A percentile compares a stretch with the other conserved stretches of the same genome.
These are phyloP conservation scores for Epichloe aotearoae DNA, from an alignment of 2,329 filamentous ascomycete species.

Conservation along the genomic window DNA sequence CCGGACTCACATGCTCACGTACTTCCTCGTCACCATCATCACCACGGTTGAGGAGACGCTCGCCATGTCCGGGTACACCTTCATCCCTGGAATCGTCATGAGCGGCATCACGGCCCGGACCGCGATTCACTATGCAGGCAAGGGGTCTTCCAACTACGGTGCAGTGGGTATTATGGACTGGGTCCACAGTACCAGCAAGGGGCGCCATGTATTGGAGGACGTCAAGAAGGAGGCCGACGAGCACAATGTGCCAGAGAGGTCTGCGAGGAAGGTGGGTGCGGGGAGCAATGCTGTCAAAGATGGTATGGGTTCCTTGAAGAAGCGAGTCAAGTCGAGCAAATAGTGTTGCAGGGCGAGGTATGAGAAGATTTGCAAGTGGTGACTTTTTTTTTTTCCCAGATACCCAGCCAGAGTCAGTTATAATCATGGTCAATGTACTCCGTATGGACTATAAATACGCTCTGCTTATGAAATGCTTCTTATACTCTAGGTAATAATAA, in stretches of 20 bases:
- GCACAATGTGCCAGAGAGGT: constrained; percentile 34
- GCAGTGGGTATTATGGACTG: constrained; percentile 52
- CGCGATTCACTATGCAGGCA: constrained; percentile 30
- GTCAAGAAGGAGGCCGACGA: constrained; percentile 42
- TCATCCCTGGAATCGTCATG: constrained; percentile 40
- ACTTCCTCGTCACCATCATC: constrained; percentile 49
- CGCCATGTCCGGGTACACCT: constrained; percentile 53
- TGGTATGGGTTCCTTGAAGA: constrained; percentile 18
- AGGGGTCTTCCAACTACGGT: constrained; percentile 46
- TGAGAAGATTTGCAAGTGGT: background rate
- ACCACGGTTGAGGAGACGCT: constrained; percentile 55
- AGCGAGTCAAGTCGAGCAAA: constrained; percentile 14
- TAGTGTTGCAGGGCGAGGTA: constrained; percentile 8
- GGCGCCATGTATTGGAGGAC: constrained; percentile 39
- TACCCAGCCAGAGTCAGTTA: background rate
- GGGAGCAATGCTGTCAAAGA: constrained; percentile 18
- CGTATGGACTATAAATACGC: too few species aligned
- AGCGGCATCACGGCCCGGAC: constrained; percentile 33
- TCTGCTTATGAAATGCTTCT: too few species aligned
- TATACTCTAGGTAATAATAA: too few species aligned
- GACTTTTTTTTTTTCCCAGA: background rate
- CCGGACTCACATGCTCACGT: constrained; percentile 60
- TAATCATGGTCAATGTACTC: too few species aligned
- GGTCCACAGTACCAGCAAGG: constrained; percentile 40
- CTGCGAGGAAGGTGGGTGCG: constrained; percentile 19